Evolutionary conservation across 768 basidiomycete genomes (phyloP).

Genomic region (Arthromyces matolae): DNA sequence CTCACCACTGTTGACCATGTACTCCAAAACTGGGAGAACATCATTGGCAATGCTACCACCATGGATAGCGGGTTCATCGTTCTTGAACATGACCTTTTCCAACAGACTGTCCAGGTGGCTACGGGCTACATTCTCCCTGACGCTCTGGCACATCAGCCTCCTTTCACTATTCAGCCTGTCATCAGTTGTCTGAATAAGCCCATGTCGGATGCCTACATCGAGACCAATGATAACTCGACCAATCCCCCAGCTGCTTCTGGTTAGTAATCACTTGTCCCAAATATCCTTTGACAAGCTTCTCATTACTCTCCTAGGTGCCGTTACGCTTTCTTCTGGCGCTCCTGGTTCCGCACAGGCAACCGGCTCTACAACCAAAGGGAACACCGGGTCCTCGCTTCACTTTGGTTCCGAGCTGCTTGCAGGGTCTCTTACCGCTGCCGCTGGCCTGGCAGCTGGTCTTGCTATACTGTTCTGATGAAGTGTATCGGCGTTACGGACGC

Average conservation of each 20-base stretch:
- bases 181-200: constrained; percentile 59
- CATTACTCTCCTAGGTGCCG: constrained; percentile 32
- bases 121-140: constrained; percentile 84
- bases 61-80: constrained; percentile 82
- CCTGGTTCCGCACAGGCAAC: constrained; percentile 32
- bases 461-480: constrained; percentile 11
- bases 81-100: constrained; percentile 83
- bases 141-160: constrained; percentile 61
- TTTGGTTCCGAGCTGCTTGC: constrained; percentile 7
- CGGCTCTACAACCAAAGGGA: constrained; percentile 4
- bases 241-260: constrained; percentile 56
- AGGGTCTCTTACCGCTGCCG: constrained; percentile 10
- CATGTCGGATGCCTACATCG: constrained; percentile 68
- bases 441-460: constrained; percentile 17
- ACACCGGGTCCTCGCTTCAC: constrained; percentile 7
- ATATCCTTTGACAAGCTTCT: background rate
- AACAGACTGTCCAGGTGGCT: constrained; percentile 80
- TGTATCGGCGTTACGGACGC: background rate
- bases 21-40: constrained; percentile 67
- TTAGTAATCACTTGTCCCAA: too few species aligned
- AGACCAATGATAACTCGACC: constrained; percentile 71
- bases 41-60: constrained; percentile 57
- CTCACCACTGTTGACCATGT: constrained; percentile 53
- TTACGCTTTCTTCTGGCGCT: constrained; percentile 31
- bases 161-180: constrained; percentile 71